Conservation (phyloP, 1,139 yeast species). For the Nadsonia commutata region DNA sequence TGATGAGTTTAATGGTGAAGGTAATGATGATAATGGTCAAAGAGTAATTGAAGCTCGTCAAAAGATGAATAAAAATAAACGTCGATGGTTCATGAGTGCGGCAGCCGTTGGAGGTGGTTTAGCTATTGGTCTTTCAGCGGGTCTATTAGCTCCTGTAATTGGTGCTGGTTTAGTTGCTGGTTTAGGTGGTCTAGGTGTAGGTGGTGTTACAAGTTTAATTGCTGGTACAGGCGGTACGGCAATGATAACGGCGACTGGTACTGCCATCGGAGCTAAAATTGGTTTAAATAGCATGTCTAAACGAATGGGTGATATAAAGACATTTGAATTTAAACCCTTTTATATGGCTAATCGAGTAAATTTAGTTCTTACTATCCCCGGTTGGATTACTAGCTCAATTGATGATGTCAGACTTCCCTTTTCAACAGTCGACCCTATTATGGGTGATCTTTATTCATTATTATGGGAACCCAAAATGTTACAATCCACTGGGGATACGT, state of each 20-base stretch:
- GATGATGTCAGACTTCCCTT: constrained; percentile 97
- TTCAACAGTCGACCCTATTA: constrained; percentile 90
- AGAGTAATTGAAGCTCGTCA: constrained; percentile 64
- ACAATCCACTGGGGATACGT: constrained; percentile 91
- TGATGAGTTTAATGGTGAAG: background rate
- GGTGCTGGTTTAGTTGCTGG: constrained; percentile 99
- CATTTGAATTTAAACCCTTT: constrained; percentile 85
- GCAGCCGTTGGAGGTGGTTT: constrained; percentile 97
- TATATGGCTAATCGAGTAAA: constrained; percentile 85
- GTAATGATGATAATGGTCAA: constrained; percentile 51
- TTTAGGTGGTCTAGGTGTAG: constrained; percentile 80
- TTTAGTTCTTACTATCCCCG: constrained; percentile 76
- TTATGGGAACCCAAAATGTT: constrained; percentile 98
- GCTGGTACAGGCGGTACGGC: constrained; percentile 98
- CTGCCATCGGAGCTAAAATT: constrained; percentile 78
- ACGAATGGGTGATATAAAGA: constrained; percentile 82
- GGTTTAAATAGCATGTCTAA: constrained; percentile 76
- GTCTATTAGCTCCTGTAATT: constrained; percentile 89
- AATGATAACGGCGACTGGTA: constrained; percentile 82
- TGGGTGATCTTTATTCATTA: constrained; percentile 89
- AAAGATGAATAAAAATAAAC: constrained; percentile 46
- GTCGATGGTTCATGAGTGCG: constrained; percentile 77
- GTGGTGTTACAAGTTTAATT: constrained; percentile 80
- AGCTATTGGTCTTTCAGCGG: constrained; percentile 89
- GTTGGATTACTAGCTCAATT: constrained; percentile 92